Base-by-base conservation (phyloP, 768 basidiomycete species). In the Russula ochroleuca region DNA sequence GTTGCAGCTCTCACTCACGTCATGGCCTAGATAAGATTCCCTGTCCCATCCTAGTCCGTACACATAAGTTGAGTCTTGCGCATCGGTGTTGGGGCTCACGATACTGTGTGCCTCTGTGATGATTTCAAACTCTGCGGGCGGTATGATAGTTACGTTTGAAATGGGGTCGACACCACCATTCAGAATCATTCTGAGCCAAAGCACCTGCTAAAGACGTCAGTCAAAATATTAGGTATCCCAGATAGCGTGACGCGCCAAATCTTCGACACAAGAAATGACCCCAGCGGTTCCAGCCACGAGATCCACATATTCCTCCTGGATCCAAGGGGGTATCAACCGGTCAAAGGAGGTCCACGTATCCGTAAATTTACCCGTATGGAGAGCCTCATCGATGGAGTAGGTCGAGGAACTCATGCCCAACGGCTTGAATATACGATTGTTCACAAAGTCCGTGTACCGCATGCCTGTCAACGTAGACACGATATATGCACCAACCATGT, bases 31-130 rank as follows among this genome's bases (percentile, higher is more conserved):
- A 52, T 75, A 78, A 1, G 80, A 74, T 6, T 21, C 43, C 5
- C 76, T 72, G 25, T 8, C 13, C 81, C 81, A 81, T 2, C 81
- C 81, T 68, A 79, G 65, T 3, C 78, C 79, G 65, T 82, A 82
- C 10, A 74, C 75, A 2, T 28, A 17, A 45, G 78, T 65, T 1
- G 59, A 61, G n/a, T 25, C 17, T 3, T 68, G 28, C 0, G 8
- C 48, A 13, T 25, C 11, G 0, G 68, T 58, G 13, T 68, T 64
- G 3, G n/a, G n/a, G 21, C 54, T 49, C 15, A 60, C 9, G 41
- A 80, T 62, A 0, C 73, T 58, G 48, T 74, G 73, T 2, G 76
- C 72, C 6, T 72, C 67, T 0, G 78, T 76, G 2, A 69, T 69
- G 40, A 72, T 72, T 2, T 68, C 66, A 49, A 76, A 71, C 6